phyloP scores from a whole-genome alignment of 2,329 filamentous ascomycete genomes.

The Trichophyton rubrum region DNA sequence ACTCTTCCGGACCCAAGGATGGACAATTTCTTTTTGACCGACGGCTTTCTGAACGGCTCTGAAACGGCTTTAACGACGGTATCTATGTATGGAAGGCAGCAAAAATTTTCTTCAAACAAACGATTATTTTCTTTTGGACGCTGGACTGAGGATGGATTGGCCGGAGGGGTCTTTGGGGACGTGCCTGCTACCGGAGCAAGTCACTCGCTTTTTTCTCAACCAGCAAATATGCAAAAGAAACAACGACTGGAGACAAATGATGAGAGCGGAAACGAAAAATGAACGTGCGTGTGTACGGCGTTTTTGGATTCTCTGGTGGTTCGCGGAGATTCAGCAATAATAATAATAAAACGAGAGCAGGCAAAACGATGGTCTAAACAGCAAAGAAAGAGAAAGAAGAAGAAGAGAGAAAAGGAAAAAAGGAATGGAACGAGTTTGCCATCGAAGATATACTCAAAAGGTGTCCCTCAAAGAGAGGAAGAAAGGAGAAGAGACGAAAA shows the following conservation, averaged over 20 bases:
- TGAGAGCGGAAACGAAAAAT: not conserved
- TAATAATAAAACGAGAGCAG: no score
- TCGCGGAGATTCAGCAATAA: not conserved
- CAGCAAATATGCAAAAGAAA: slow-evolving; percentile 5
- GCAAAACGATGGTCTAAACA: not conserved
- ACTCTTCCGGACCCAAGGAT: not conserved
- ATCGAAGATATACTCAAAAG: not conserved
- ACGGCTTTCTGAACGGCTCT: not conserved
- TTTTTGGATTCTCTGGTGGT: not conserved
- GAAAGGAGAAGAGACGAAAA: not conserved
- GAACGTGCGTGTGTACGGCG: not conserved
- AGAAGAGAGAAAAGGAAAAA: slow-evolving; percentile 1
- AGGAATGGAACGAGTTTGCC: not conserved
- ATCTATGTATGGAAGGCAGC: not conserved
- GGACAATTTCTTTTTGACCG: not conserved
- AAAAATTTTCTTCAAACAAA: not conserved
- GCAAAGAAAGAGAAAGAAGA: not conserved
- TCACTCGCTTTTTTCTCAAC: not conserved
- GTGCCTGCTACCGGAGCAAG: slow-evolving; percentile 1
- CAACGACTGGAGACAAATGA: not conserved
- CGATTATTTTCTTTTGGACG: not conserved
- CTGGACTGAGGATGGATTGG: not conserved
- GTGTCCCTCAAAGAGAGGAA: not conserved
- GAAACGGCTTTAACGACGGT: not conserved
- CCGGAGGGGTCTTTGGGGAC: not conserved